Base-by-base conservation (phyloP, 441 rosid species). In the Melastoma candidum region DNA sequence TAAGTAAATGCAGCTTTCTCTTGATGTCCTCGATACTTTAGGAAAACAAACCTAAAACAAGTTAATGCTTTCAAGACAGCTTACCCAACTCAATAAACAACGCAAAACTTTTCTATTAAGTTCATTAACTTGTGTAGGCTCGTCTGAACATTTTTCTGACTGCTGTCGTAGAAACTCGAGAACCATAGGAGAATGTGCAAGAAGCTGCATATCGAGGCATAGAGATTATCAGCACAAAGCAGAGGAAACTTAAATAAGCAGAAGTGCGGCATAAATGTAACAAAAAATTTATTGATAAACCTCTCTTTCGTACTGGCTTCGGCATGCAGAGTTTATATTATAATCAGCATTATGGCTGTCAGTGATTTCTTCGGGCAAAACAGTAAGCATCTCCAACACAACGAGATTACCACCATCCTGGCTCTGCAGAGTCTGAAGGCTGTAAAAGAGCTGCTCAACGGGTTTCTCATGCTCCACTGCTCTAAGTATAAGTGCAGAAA, bases 1-100 rank as follows among this genome's bases (percentile, higher is more conserved):
- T 4, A 32, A 32, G 41, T 32, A 8, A 32, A 32, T 6, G 8
- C 41, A 32, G 41, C 41, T 32, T 4, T 32, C 41, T 32, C 8
- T 8, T 32, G 6, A 6, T 4, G 41, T 32, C 8, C 41, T 32
- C 8, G 22, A 17, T 32, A 4, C 5, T 4, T 32, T 1, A 32
- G 41, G 8, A 32, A 32, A 32, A 32, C 36, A 32, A 32, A 32
- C 8, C 7, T 8, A 32, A 32, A 32, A 32, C 41, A 32, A 32
- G 8, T 29, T 32, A 8, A 32, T 32, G 41, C 41, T 8, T 8
- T 4, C 7, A 6, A 32, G 6, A 32, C 8, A 32, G 61, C 90
- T 73, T 87, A 92, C 98, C 98, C 98, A 92, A 69, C 98, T 92
- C 54, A 92, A 68, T 61, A 92, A 77, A 75, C 98, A 92, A 24